These are phyloP conservation scores for Wickerhamiella nectarea DNA, from an alignment of 805 yeast species.

Conservation along the genomic window DNA sequence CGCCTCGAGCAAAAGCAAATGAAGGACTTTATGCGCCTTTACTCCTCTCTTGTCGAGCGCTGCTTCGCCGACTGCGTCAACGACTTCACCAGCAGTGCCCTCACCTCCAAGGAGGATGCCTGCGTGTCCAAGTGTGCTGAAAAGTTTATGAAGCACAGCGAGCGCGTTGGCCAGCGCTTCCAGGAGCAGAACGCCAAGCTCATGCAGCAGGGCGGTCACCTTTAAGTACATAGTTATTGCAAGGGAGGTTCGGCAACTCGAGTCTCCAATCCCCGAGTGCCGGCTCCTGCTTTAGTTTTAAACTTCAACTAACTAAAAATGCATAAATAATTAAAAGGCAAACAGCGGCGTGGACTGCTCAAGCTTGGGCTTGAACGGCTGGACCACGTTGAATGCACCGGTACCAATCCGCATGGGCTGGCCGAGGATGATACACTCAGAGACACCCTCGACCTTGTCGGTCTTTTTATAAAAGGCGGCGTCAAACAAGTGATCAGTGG, in stretches of 20 bases:
- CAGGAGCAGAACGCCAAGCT: conserved; percentile 69
- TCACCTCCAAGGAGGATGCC: conserved; percentile 69
- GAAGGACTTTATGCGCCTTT: conserved; percentile 96
- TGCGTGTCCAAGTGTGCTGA: conserved; percentile 91
- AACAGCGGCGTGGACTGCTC: conserved; percentile 16
- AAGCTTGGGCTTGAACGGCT: conserved; percentile 22
- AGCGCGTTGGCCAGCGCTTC: conserved; percentile 97
- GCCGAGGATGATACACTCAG: conserved; percentile 93
- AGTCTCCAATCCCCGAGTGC: no score
- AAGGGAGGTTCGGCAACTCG: no score
- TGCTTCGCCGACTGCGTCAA: conserved; percentile 97
- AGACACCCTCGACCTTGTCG: conserved; percentile 92
- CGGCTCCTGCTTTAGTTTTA: no score
- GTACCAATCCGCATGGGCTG: conserved; percentile 98
- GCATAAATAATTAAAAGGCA: conserved; percentile 12
- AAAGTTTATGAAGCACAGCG: conserved; percentile 94
- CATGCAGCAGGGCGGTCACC: conserved; percentile 15
- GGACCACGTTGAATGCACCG: conserved; percentile 72
- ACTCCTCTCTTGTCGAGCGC: conserved; percentile 89
- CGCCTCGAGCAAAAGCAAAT: conserved; percentile 94
- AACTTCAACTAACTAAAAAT: no score
- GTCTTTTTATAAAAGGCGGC: conserved; percentile 97
- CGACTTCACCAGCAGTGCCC: conserved; percentile 86
- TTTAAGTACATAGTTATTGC: conserved; percentile 6
- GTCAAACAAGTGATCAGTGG: conserved; percentile 95